Percentiles rank a stretch among this genome's conserved stretches.
Conservation (phyloP, 352 stramenopile species). For the Globisporangium uncinulatum region DNA sequence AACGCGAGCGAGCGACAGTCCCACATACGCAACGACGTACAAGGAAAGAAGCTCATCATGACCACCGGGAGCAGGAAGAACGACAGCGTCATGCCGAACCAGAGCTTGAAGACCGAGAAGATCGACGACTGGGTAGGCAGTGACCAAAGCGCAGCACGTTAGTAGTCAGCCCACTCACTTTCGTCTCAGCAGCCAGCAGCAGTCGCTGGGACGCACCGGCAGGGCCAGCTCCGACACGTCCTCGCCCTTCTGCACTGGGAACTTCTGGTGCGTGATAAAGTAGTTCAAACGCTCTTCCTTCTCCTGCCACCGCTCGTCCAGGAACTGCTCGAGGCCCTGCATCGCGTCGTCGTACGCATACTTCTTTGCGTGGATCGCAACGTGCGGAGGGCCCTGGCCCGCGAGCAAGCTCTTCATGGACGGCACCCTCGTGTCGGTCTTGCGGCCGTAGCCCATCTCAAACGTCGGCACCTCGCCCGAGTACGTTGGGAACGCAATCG, state of each 20-base stretch:
- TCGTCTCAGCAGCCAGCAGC: background rate
- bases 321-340: slow-evolving; percentile 45
- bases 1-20: background rate
- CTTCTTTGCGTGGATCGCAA: slow-evolving; percentile 58
- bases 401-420: slow-evolving; percentile 75
- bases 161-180: slow-evolving; percentile 1
- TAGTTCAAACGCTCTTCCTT: slow-evolving; percentile 72
- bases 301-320: slow-evolving; percentile 67
- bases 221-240: slow-evolving; percentile 36
- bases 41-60: slow-evolving; percentile 74
- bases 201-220: slow-evolving; percentile 5
- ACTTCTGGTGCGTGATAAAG: slow-evolving; percentile 72
- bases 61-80: slow-evolving; percentile 66
- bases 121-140: slow-evolving; percentile 44
- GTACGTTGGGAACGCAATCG: slow-evolving; percentile 84
- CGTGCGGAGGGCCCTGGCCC: slow-evolving; percentile 36
- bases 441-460: slow-evolving; percentile 85
- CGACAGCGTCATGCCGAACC: slow-evolving; percentile 57
- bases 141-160: background rate
- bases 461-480: slow-evolving; percentile 82
- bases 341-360: slow-evolving; percentile 56
- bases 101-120: slow-evolving; percentile 61
- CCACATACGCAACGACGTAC: slow-evolving; percentile 25
- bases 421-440: slow-evolving; percentile 75
- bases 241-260: slow-evolving; percentile 25